Evolutionary conservation across 495 filamentous ascomycete species (phyloP), one percentile per base, ranked within the genome.

Genomic region (Podospora conica): DNA sequence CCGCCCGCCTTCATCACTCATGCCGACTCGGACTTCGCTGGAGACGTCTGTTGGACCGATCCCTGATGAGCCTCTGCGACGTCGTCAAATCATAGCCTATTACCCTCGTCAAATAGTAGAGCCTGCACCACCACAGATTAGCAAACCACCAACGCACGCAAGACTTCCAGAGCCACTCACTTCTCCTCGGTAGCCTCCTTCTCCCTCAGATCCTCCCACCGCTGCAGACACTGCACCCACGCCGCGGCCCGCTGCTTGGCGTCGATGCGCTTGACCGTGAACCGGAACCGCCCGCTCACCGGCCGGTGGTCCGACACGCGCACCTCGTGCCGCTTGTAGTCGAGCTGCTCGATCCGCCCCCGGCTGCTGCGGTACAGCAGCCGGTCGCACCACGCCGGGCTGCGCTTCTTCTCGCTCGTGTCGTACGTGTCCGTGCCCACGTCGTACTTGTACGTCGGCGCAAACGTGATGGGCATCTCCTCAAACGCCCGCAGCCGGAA

Each of bases 401-500:
- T 87, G 4, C 95, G 86, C 74, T 92, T 91, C 83, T 98, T 98
- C 73, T 98, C 95, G 66, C 89, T 92, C 3, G 90, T 88, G 72
- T 98, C 95, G 74, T 98, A 98, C 25, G 87, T 88, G 74, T 97
- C 92, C 9, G 91, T 95, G 12, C 93, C 93, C 1, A 97, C 91
- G 71, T 98, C 95, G 75, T 98, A 98, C 76, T 98, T 98, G 79
- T 98, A 98, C 2, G 95, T 98, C 9, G 95, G 95, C 18, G 91
- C 88, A 73, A 98, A 98, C 0, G 87, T 89, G 71, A 98, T 97
- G 0, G 87, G 88, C 12, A 85, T 81, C 77, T 98, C 95, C 20
- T 87, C 86, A 71, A 98, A 98, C 5, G 90, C 88, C 21, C 93
- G 87, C 2, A 97, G 84, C 23, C 89, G 83, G 80, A 97, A 97